A percentile compares a stretch with the other conserved stretches of the same genome.
Evolutionary conservation across 331 rosid genomes (phyloP).

Genomic region (Quercus phellos): DNA sequence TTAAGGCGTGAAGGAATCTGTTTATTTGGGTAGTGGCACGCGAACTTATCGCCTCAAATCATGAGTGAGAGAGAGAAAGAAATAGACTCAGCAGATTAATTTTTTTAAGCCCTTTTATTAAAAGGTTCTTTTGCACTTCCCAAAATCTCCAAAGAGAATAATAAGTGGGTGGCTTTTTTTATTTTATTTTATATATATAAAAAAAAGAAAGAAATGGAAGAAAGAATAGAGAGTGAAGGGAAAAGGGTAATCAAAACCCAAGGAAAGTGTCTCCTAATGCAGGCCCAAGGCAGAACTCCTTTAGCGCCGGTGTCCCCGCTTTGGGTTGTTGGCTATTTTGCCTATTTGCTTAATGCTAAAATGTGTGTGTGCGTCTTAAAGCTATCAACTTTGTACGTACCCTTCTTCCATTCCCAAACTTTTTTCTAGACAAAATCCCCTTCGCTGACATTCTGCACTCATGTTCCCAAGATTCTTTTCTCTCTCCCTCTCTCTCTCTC

Average conservation of each 20-base stretch:
- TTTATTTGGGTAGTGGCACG: conserved; percentile 57
- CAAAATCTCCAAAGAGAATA: conserved; percentile 37
- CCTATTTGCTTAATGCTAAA: conserved; percentile 20
- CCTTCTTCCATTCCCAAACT: conserved; percentile 30
- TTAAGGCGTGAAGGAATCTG: conserved; percentile 92
- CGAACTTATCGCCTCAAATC: conserved; percentile 92
- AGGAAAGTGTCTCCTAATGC: conserved; percentile 71
- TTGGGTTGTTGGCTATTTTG: conserved; percentile 28
- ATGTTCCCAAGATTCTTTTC: conserved; percentile 44
- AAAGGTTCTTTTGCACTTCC: conserved; percentile 51
- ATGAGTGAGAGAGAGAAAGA: conserved; percentile 41
- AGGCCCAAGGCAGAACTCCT: conserved; percentile 84
- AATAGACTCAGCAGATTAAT: background rate
- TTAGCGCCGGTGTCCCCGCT: conserved; percentile 98
- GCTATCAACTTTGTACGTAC: conserved; percentile 30
- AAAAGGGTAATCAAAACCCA: conserved; percentile 49
- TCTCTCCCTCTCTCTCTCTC: conserved; percentile 2
- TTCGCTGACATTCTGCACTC: conserved; percentile 74
- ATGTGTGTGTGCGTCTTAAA: conserved; percentile 23
- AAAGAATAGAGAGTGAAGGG: conserved; percentile 7
- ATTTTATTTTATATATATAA: too few species aligned
- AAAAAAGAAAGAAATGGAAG: conserved; percentile 1
- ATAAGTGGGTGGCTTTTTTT: background rate
- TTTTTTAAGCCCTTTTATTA: conserved; percentile 16
- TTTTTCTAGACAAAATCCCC: conserved; percentile 47